A percentile compares a stretch with the other conserved stretches of the same genome.
These are phyloP conservation scores for Claviceps africana DNA, from an alignment of 2,329 filamentous ascomycete species.

Conservation along the genomic window DNA sequence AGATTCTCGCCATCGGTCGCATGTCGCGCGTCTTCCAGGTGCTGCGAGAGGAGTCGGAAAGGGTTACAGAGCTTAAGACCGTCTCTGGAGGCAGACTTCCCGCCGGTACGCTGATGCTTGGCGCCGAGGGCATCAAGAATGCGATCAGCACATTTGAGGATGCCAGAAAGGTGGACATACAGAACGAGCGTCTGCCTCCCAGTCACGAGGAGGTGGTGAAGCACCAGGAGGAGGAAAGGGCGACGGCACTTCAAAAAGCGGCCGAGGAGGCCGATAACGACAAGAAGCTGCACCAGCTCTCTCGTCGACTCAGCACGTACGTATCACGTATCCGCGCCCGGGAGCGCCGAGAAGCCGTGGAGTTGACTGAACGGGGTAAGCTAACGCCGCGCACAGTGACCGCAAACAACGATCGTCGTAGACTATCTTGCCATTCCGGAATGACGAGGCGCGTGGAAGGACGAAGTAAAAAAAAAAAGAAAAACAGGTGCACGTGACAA, in stretches of 20 bases:
- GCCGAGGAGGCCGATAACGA: conserved; percentile 85
- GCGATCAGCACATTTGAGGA: conserved; percentile 96
- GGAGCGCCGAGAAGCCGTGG: background rate
- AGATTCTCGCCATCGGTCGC: conserved; percentile 93
- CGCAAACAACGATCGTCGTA: conserved; percentile 14
- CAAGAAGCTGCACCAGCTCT: conserved; percentile 70
- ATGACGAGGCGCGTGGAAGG: background rate
- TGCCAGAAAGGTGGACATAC: conserved; percentile 87
- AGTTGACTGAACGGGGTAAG: background rate
- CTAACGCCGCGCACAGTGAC: conserved; percentile 14
- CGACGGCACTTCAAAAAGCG: conserved; percentile 74
- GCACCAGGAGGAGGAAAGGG: conserved; percentile 67
- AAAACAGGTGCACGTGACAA: background rate
- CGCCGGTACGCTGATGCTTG: conserved; percentile 92
- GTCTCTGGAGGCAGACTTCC: conserved; percentile 84
- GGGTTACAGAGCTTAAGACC: conserved; percentile 94
- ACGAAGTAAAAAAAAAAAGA: background rate
- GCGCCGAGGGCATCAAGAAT: conserved; percentile 96
- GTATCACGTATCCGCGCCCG: conserved; percentile 4
- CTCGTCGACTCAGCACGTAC: conserved; percentile 87
- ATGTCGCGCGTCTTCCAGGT: conserved; percentile 98
- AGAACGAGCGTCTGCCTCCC: conserved; percentile 89
- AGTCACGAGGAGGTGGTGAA: conserved; percentile 81
- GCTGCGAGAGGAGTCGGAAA: conserved; percentile 89
- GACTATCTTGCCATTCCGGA: background rate